Percentiles rank a stretch among this genome's conserved stretches.
Conservation (phyloP, 352 stramenopile species). For the Phytopythium boreale region DNA sequence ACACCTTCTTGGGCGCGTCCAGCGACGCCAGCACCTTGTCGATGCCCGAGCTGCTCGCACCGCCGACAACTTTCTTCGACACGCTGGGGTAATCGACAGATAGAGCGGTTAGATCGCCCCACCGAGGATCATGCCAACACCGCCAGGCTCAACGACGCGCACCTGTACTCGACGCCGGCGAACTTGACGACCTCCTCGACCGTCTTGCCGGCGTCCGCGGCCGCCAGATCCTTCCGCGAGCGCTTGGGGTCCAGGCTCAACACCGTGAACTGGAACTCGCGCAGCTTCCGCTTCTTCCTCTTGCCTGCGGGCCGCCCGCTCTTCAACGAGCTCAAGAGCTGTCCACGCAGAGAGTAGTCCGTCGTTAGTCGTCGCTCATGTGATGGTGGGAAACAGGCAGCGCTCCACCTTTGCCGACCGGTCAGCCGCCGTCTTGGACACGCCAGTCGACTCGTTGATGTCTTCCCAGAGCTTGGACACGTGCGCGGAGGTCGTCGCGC, state of each 20-base stretch:
- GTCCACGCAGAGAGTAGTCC: neutral
- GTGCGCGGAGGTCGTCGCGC: slow-evolving; percentile 27
- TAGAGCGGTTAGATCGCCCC: neutral
- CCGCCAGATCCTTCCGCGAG: slow-evolving; percentile 41
- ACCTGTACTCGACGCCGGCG: slow-evolving; percentile 83
- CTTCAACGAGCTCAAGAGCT: slow-evolving; percentile 52
- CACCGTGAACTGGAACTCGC: slow-evolving; percentile 68
- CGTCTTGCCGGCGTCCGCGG: slow-evolving; percentile 20
- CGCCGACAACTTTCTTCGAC: slow-evolving; percentile 9
- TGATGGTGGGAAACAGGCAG: too few species aligned
- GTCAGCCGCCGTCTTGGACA: slow-evolving; percentile 44
- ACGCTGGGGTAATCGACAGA: slow-evolving; percentile 14
- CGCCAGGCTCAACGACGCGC: neutral
- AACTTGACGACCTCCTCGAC: slow-evolving; percentile 79
- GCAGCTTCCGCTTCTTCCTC: slow-evolving; percentile 55
- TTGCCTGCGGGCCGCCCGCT: slow-evolving; percentile 28
- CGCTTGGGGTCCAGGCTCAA: slow-evolving; percentile 66
- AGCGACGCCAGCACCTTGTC: slow-evolving; percentile 88
- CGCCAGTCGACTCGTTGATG: slow-evolving; percentile 52
- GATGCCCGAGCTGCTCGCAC: slow-evolving; percentile 31
- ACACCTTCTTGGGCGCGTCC: slow-evolving; percentile 89
- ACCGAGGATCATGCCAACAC: neutral
- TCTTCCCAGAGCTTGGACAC: slow-evolving; percentile 63
- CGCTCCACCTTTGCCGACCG: slow-evolving; percentile 47
- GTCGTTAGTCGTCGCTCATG: too few species aligned